phyloP scores from a whole-genome alignment of 2,329 filamentous ascomycete genomes.

The Helotiales sp. region DNA sequence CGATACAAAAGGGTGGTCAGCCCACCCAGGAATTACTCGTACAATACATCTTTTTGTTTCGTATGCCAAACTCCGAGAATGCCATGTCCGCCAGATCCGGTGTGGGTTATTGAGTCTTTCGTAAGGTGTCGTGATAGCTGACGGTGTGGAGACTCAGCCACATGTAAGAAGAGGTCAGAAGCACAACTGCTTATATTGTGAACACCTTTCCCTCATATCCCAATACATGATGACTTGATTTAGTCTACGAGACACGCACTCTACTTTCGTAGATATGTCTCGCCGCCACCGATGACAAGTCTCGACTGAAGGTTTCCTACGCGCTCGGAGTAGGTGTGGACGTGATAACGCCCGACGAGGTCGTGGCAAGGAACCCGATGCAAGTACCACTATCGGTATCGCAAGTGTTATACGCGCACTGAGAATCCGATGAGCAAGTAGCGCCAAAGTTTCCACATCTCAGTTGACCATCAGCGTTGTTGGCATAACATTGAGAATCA shows the following conservation, averaged over 20 bases:
- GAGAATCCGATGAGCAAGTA: conserved; percentile 8
- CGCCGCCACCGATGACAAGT: neutral
- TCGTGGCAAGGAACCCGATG: conserved; percentile 1
- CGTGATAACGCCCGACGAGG: neutral
- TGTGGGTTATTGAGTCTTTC: no score
- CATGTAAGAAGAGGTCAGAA: neutral
- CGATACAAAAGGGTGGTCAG: conserved; percentile 2
- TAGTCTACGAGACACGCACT: no score
- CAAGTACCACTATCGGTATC: conserved; percentile 10
- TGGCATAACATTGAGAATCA: conserved; percentile 17
- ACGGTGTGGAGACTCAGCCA: conserved; percentile 1
- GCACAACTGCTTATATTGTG: neutral
- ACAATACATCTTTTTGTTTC: neutral
- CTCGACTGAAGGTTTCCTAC: neutral
- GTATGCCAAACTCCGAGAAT: neutral
- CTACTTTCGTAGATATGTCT: no score
- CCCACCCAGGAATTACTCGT: neutral
- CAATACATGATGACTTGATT: no score
- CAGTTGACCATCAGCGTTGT: conserved; percentile 6
- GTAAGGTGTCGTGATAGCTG: no score
- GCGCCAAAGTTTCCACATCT: conserved; percentile 20
- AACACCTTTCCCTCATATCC: neutral
- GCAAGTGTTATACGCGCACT: conserved; percentile 22
- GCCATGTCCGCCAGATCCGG: neutral
- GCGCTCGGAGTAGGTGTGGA: neutral